Conservation (phyloP, 345 rosid genomes). For the Eucalyptus sp. region DNA sequence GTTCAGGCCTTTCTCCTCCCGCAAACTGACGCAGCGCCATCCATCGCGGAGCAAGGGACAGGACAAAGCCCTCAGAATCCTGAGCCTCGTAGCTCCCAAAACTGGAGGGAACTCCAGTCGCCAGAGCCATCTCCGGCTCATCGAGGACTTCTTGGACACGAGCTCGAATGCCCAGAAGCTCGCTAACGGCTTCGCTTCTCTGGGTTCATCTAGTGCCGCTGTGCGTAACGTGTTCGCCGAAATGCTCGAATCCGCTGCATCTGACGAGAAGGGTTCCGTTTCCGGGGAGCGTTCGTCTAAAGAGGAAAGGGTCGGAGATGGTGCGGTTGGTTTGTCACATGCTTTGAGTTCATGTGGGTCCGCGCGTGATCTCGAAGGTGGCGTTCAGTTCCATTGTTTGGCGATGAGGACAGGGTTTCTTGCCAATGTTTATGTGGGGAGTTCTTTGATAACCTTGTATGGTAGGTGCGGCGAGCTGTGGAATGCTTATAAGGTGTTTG, state of each 20-base stretch:
- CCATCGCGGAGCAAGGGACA: slow-evolving; percentile 7
- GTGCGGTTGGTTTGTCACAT: slow-evolving; percentile 38
- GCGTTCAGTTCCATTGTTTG: slow-evolving; percentile 47
- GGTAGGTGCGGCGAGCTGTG: slow-evolving; percentile 27
- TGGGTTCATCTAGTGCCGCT: neutral
- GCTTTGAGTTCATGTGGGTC: slow-evolving; percentile 50
- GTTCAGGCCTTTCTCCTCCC: slow-evolving; percentile 16
- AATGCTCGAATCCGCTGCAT: neutral
- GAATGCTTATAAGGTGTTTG: slow-evolving; percentile 44
- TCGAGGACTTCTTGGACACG: slow-evolving; percentile 29
- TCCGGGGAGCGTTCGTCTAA: neutral
- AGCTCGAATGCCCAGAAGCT: neutral
- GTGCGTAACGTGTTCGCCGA: slow-evolving; percentile 17
- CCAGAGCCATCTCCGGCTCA: slow-evolving; percentile 38
- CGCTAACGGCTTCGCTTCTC: neutral
- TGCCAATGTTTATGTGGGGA: slow-evolving; percentile 59
- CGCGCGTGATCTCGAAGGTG: slow-evolving; percentile 29
- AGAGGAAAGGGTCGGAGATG: slow-evolving; percentile 1
- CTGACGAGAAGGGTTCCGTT: neutral
- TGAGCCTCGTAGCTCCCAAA: slow-evolving; percentile 33
- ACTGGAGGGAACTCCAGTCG: neutral
- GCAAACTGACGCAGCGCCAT: neutral
- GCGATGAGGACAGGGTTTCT: slow-evolving; percentile 45
- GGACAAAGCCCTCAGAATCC: slow-evolving; percentile 36
- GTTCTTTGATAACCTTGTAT: slow-evolving; percentile 47